phyloP scores from a whole-genome alignment of 73 alveolate species.

The Uronychia setigera region DNA sequence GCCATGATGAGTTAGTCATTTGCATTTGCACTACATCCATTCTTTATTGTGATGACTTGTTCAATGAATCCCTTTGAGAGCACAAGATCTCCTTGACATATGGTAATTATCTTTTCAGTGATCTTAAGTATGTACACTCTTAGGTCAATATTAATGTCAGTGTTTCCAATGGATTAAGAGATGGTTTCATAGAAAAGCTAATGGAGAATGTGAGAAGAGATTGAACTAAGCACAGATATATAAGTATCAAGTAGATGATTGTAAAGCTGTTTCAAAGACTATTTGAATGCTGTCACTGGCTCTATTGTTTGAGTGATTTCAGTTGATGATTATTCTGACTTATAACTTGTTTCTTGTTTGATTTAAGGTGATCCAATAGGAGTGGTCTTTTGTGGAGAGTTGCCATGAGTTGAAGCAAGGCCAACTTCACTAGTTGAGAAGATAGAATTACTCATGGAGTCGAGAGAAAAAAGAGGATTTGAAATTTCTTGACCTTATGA shows the following conservation, averaged over 20 bases:
- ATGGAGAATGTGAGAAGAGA: constrained; percentile 70
- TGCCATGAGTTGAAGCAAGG: not conserved
- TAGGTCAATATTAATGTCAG: constrained; percentile 43
- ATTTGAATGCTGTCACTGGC: constrained; percentile 48
- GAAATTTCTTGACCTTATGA: not conserved
- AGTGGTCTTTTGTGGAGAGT: not conserved
- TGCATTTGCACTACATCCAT: not conserved
- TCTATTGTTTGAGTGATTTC: constrained; percentile 23
- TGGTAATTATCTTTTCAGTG: constrained; percentile 75
- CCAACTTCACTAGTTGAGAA: not conserved
- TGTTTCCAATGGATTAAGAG: constrained; percentile 17
- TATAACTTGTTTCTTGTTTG: not conserved
- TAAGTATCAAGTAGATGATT: constrained; percentile 50
- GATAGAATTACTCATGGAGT: not conserved
- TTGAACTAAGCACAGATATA: constrained; percentile 63
- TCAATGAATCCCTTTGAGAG: constrained; percentile 40
- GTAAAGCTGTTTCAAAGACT: constrained; percentile 18
- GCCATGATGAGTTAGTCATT: constrained; percentile 12
- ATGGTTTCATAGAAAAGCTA: constrained; percentile 66
- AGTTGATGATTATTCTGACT: not conserved
- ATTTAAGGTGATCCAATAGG: not conserved
- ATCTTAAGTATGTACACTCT: constrained; percentile 56
- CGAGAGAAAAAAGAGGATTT: not conserved
- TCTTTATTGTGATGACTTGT: not conserved
- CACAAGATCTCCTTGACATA: constrained; percentile 74